Base-by-base conservation (phyloP, 2,329 filamentous ascomycete genomes). In the Zasmidium angulare region DNA sequence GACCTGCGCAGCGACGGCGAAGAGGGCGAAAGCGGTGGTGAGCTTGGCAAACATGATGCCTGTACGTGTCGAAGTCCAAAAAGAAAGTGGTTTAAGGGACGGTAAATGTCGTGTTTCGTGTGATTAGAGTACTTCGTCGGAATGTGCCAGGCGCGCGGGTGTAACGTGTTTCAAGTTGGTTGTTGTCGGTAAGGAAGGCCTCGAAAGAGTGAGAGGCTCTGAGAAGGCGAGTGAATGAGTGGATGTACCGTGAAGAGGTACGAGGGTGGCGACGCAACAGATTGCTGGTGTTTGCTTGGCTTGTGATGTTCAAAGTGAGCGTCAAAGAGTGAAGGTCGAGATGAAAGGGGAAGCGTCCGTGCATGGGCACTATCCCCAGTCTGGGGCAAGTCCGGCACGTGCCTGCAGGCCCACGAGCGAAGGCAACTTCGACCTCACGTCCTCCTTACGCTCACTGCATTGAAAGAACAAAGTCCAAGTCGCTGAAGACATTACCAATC, bases 11-110 rank as follows among this genome's bases (percentile, higher is more conserved):
- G 74, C 72, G 58, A 80, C 69, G 40, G 78, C 77, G 67, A 82
- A 71, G 58, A 82, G 66, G 59, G 78, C 75, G 56, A 81, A 62
- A 58, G 77, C 57, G 57, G 79, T 60, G 62, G 75, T 70, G 43
- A 76, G 74, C 69, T 79, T 79, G 71, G 77, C 74, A 63, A 80
- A 71, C 78, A 83, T 82, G 55, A 63, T 73, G 71, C 55, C 56
- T 46, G 55, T 4, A 29, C n/a, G 36, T 3, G 14, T 43, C 36
- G 26, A 29, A 59, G 48, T 36, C 40, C 36, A 20, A 6, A 23
- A 12, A 20, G 51, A 14, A 43, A 17, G 14, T 14, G 22, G 40
- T 55, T 46, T n/a, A 43, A 20, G 17, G 43, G 46, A 48, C 6
- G 23, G 17, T 48, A 20, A 22, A 2, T 20, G 53, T 55, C 29